Percentiles rank a stretch among this genome's conserved stretches.
Evolutionary conservation across 2,329 filamentous ascomycete species (phyloP).

Genomic region (Beauveria medogensis): DNA sequence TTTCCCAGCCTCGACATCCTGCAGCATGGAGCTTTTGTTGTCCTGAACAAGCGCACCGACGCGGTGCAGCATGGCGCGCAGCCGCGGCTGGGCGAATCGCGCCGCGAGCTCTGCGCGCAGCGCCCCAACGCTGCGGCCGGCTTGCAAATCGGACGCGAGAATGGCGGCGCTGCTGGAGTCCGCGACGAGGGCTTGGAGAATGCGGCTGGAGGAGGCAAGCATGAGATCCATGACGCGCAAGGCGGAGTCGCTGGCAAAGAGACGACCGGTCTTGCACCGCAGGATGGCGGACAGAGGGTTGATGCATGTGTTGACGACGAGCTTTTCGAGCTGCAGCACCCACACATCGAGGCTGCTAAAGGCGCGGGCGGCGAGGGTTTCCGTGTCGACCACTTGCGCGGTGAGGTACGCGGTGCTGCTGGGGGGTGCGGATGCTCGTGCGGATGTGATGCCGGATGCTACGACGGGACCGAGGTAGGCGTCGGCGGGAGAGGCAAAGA

Average conservation of each 20-base stretch:
- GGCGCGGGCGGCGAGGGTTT: slow-evolving; percentile 32
- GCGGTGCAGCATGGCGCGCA: slow-evolving; percentile 38
- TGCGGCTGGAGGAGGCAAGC: slow-evolving; percentile 63
- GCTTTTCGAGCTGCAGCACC: slow-evolving; percentile 72
- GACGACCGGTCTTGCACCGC: slow-evolving; percentile 66
- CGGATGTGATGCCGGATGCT: slow-evolving; percentile 5
- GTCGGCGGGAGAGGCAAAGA: slow-evolving; percentile 43
- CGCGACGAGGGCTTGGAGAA: slow-evolving; percentile 62
- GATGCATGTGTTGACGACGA: slow-evolving; percentile 71
- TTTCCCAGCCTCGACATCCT: slow-evolving; percentile 45
- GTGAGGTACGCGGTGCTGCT: slow-evolving; percentile 29
- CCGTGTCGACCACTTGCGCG: slow-evolving; percentile 32
- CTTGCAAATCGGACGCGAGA: slow-evolving; percentile 18
- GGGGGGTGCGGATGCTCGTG: neutral
- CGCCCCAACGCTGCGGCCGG: neutral
- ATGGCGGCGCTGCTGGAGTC: slow-evolving; percentile 41
- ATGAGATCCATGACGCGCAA: slow-evolving; percentile 56
- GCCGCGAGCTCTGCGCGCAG: slow-evolving; percentile 17
- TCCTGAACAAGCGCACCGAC: slow-evolving; percentile 40
- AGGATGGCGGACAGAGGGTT: slow-evolving; percentile 80
- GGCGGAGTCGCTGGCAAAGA: slow-evolving; percentile 52
- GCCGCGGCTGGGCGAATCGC: slow-evolving; percentile 34
- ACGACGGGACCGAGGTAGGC: slow-evolving; percentile 40
- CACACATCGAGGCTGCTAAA: slow-evolving; percentile 39
- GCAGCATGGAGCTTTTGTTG: slow-evolving; percentile 56